Base-by-base conservation (phyloP, 306 rosid species). In the Potentilla sterilis region DNA sequence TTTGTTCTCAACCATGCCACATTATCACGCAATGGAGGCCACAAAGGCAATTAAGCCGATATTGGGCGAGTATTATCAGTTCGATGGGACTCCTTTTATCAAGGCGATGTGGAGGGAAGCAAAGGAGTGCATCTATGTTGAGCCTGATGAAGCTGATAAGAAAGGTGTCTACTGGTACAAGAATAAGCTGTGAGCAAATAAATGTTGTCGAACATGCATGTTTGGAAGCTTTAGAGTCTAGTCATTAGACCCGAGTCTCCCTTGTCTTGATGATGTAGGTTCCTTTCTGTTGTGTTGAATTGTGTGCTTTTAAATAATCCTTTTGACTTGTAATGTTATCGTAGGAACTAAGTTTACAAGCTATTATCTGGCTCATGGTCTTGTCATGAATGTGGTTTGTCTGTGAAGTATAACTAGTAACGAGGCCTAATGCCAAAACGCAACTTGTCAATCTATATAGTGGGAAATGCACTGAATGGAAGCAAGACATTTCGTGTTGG, bases 1-100 rank as follows among this genome's bases (percentile, higher is more conserved):
- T 78, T 80, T 95, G 85, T 81, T 95, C 81, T 92, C 98, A 32
- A 90, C 97, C 2, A 95, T 95, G 91, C 97, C 98, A 0, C 98
- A 90, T 71, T 93, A 93, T 67, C 91, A 93, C 68, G 97, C 95
- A 11, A 85, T 86, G 93, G 97, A 93, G 70, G 97, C 98, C 34
- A 95, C 98, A n/a, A 90, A 85, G 74, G 97, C 83, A 1, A 89
- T 93, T 28, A 87, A 85, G 72, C 89, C 93, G 0, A 70, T 93
- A 54, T 85, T 93, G 87, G 95, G 95, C 0, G 88, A 89, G 0
- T 93, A 93, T 44, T 93, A 93, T 76, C 97, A 75, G 46, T 86
- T 87, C 8, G 98, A 93, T 67, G 83, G 75, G 35, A 93, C 95
- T 12, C 89, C 97, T 1, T 3, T 90, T 37, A 61, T 49, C 65